phyloP scores from a whole-genome alignment of 345 rosid species.

The Pistacia vera region DNA sequence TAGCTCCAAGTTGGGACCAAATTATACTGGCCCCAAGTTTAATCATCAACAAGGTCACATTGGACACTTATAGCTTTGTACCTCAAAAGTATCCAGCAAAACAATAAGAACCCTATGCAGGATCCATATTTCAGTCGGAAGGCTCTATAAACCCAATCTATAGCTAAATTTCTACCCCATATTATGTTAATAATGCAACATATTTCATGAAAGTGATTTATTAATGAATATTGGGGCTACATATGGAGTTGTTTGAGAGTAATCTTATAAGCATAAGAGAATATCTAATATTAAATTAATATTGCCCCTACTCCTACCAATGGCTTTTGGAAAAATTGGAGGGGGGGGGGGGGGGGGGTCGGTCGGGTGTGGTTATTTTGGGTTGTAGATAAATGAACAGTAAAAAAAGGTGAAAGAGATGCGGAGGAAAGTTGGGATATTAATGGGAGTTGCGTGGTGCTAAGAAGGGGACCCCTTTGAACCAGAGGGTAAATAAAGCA shows the following conservation, averaged over 20 bases:
- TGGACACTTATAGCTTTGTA: neutral
- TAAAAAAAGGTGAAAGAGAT: slow-evolving; percentile 18
- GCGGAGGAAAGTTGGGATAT: neutral
- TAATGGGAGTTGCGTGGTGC: slow-evolving; percentile 30
- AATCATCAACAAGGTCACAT: neutral
- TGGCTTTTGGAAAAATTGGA: neutral
- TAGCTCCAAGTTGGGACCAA: slow-evolving; percentile 22
- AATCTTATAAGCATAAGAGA: too few species aligned
- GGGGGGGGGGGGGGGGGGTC: too few species aligned
- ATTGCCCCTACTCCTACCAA: neutral
- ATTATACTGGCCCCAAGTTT: slow-evolving; percentile 18
- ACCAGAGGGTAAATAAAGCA: slow-evolving; percentile 19
- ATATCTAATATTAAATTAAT: neutral
- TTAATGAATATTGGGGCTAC: too few species aligned
- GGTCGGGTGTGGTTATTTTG: too few species aligned
- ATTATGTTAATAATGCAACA: neutral
- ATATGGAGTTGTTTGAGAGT: too few species aligned
- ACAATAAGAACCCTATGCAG: neutral
- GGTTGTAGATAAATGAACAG: slow-evolving; percentile 32
- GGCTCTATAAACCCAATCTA: neutral
- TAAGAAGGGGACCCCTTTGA: slow-evolving; percentile 24
- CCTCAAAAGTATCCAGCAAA: neutral
- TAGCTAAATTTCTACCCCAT: neutral
- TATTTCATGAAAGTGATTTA: too few species aligned
- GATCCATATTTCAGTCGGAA: neutral